Conservation (phyloP, 225 moss, liverwort and hornwort genomes). For the Physcomitrellopsis africana region DNA sequence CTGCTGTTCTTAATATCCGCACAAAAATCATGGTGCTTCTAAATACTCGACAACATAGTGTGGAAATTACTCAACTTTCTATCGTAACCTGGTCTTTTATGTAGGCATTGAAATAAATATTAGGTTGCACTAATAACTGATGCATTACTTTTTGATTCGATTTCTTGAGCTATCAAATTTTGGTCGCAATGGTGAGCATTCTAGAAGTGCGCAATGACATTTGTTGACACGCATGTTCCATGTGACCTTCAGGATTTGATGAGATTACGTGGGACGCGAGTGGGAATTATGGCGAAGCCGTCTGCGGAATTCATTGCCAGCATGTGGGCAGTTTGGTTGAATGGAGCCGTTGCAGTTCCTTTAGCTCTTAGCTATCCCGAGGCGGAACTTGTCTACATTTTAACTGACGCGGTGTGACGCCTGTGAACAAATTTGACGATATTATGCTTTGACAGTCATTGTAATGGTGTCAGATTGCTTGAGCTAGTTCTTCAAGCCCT, state of each 20-base stretch:
- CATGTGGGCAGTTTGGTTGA: conserved; percentile 93
- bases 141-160: conserved; percentile 2
- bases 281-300: conserved; percentile 96
- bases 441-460: conserved; percentile 9
- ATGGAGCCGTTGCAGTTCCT: conserved; percentile 91
- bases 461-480: conserved; percentile 13
- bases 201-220: conserved; percentile 15
- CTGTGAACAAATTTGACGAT: conserved; percentile 25
- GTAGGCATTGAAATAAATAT: neutral
- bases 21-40: neutral
- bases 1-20: conserved; percentile 18
- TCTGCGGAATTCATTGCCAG: conserved; percentile 94
- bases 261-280: conserved; percentile 51
- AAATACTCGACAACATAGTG: neutral
- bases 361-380: conserved; percentile 99
- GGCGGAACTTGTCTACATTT: conserved; percentile 86
- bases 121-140: neutral
- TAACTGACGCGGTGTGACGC: conserved; percentile 76
- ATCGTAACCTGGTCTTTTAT: conserved; percentile 6
- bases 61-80: neutral
- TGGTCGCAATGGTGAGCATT: conserved; percentile 11
- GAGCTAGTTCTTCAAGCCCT: neutral
- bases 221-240: conserved; percentile 27
- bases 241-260: conserved; percentile 36
- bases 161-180: conserved; percentile 16